These are phyloP conservation scores for Pezicula rhizophila DNA, from an alignment of 2,329 filamentous ascomycete genomes.

Conservation along the genomic window DNA sequence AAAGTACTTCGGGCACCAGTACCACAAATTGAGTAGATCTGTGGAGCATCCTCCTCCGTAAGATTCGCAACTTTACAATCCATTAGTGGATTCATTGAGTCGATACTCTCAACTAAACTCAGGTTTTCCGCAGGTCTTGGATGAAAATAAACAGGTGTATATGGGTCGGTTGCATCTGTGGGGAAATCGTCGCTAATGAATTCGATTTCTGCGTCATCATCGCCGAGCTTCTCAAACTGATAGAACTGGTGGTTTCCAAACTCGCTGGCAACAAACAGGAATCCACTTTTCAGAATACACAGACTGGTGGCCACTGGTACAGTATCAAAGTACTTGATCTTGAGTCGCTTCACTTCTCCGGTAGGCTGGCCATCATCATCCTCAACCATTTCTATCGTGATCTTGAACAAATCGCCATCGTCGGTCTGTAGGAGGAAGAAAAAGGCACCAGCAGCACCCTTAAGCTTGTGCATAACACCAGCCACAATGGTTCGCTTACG, in stretches of 20 bases:
- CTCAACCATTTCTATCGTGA: constrained; percentile 85
- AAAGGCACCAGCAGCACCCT: constrained; percentile 75
- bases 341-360: constrained; percentile 74
- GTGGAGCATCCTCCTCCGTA: constrained; percentile 86
- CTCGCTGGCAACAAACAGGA: constrained; percentile 87
- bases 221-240: constrained; percentile 93
- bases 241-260: constrained; percentile 93
- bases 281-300: constrained; percentile 91
- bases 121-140: constrained; percentile 76
- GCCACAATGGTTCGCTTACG: constrained; percentile 81
- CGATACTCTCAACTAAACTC: constrained; percentile 75
- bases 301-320: constrained; percentile 82
- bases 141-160: constrained; percentile 78
- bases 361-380: constrained; percentile 73
- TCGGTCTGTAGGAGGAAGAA: constrained; percentile 96
- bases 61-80: constrained; percentile 90
- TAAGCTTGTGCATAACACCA: constrained; percentile 96
- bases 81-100: constrained; percentile 85
- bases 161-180: constrained; percentile 64
- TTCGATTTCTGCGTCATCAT: constrained; percentile 86
- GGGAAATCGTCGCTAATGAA: constrained; percentile 80
- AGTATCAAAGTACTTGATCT: constrained; percentile 97
- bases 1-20: constrained; percentile 85
- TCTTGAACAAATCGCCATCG: constrained; percentile 96
- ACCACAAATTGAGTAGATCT: constrained; percentile 91